A percentile compares a stretch with the other conserved stretches of the same genome.
These are phyloP conservation scores for Penicillium sp. DNA, from an alignment of 2,329 filamentous ascomycete genomes.

Conservation along the genomic window DNA sequence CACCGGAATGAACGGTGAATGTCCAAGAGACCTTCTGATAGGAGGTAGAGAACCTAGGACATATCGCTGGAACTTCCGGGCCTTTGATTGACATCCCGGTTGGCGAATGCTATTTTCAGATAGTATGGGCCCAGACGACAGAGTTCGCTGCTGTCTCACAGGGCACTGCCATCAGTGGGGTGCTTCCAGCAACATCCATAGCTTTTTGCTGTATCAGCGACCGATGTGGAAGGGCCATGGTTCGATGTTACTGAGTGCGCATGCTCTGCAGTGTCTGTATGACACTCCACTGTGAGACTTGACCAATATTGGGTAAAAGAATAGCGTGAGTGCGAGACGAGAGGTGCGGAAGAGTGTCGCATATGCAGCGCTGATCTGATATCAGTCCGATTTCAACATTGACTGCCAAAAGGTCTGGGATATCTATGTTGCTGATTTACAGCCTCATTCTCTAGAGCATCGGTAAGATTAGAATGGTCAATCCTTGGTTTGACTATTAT, in stretches of 20 bases:
- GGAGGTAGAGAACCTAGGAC: conserved; percentile 8
- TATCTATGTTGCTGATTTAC: neutral
- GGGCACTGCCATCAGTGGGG: conserved; percentile 1
- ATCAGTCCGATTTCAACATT: conserved; percentile 20
- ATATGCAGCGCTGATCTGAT: conserved; percentile 8
- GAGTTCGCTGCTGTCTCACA: conserved; percentile 16
- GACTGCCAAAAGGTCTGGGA: conserved; percentile 6
- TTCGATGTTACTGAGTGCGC: conserved; percentile 13
- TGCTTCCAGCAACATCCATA: conserved; percentile 16
- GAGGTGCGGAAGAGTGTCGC: conserved; percentile 1
- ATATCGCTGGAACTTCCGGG: conserved; percentile 10
- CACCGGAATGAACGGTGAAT: conserved; percentile 17
- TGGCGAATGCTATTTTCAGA: conserved; percentile 19
- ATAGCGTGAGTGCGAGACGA: neutral
- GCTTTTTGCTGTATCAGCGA: conserved; percentile 16
- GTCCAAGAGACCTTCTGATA: conserved; percentile 14
- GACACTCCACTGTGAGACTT: conserved; percentile 18
- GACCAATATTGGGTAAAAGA: conserved; percentile 6
- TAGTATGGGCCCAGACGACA: conserved; percentile 11
- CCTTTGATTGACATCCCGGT: conserved; percentile 4
- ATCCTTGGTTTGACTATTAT: too few relatives aligned
- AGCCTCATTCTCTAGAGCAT: too few relatives aligned
- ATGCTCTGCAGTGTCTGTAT: conserved; percentile 21
- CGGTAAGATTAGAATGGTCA: too few relatives aligned
- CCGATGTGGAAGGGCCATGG: conserved; percentile 14